Evolutionary conservation across 1,284 basidiomycete genomes (phyloP), one percentile per base, ranked within the genome.

Genomic region (Inonotus obliquus): DNA sequence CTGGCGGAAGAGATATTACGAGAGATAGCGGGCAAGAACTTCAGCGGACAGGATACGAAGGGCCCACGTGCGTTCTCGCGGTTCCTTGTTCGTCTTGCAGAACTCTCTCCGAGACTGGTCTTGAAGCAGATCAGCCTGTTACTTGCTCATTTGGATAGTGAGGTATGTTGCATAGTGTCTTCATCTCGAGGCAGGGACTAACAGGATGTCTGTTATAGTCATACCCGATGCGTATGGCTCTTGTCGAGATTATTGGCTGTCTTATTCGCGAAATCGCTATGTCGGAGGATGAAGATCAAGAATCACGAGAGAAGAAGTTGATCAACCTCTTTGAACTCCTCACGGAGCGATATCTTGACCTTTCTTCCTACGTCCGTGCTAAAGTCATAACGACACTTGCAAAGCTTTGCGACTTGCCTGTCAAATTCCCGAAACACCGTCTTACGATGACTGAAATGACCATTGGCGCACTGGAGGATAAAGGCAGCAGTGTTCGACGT

Each of bases 141-240:
- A 10, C 80, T 93, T 29, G 80, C 83, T 23, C 96, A 98, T 70
- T 79, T 98, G 37, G 96, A 99, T 70, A 94, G 92, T 35, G 96
- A 99, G 76, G 94, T 92, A 69, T 70, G 7, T 17, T 1, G 29
- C 17, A 35, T 13, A 11, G n/a, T 56, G 10, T 57, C 21, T 44
- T 52, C 54, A 57, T 19, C 54, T 25, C 65, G 39, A 62, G 61
- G 23, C 41, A n/a, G 9, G 54, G 47, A n/a, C 23, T 62, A 19
- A 57, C 49, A 49, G 6, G 63, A 17, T 32, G 32, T 10, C 13
- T 45, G 14, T 38, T 23, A 10, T 64, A 95, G 91, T 90, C 94
- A 0, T 97, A 98, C 70, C 93, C 94, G 0, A 96, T 99, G 87
- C 91, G 97, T 39, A 92, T 95, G 77, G 92, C 92, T 0, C 81